Evolutionary conservation across 805 yeast genomes (phyloP).

Genomic region (Nakazawaea peltata): DNA sequence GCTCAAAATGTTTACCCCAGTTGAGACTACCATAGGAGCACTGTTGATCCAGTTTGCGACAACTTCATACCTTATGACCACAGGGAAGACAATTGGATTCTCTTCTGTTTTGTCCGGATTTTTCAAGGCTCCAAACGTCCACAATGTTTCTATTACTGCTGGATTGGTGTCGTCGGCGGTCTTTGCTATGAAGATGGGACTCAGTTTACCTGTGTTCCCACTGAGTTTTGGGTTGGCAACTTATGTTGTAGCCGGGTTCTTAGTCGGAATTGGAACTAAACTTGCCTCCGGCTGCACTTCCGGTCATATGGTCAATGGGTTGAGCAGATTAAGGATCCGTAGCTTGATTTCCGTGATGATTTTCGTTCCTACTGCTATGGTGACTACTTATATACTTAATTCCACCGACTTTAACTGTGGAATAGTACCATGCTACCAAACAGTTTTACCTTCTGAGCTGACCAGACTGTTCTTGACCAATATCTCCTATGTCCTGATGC

Average conservation of each 20-base stretch:
- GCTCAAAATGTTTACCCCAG: slow-evolving; percentile 36
- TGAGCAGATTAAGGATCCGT: slow-evolving; percentile 36
- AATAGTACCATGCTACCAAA: too few species aligned
- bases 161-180: slow-evolving; percentile 28
- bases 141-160: slow-evolving; percentile 19
- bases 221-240: background rate
- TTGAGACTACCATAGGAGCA: slow-evolving; percentile 38
- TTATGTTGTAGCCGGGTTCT: slow-evolving; percentile 25
- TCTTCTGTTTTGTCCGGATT: slow-evolving; percentile 30
- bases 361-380: slow-evolving; percentile 28
- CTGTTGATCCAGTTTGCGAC: slow-evolving; percentile 37
- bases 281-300: slow-evolving; percentile 46
- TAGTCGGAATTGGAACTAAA: slow-evolving; percentile 41
- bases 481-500: slow-evolving; percentile 22
- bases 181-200: slow-evolving; percentile 11
- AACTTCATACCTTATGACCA: slow-evolving; percentile 28
- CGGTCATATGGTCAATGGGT: slow-evolving; percentile 45
- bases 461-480: slow-evolving; percentile 9
- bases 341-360: slow-evolving; percentile 35
- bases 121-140: background rate
- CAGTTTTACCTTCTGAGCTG: slow-evolving; percentile 10
- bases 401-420: slow-evolving; percentile 13
- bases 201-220: slow-evolving; percentile 20
- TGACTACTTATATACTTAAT: slow-evolving; percentile 10
- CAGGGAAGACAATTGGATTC: slow-evolving; percentile 38